Percentiles rank a stretch among this genome's conserved stretches.
These are phyloP conservation scores for Tuber microsphaerosporum DNA, from an alignment of 495 filamentous ascomycete genomes.

Conservation along the genomic window DNA sequence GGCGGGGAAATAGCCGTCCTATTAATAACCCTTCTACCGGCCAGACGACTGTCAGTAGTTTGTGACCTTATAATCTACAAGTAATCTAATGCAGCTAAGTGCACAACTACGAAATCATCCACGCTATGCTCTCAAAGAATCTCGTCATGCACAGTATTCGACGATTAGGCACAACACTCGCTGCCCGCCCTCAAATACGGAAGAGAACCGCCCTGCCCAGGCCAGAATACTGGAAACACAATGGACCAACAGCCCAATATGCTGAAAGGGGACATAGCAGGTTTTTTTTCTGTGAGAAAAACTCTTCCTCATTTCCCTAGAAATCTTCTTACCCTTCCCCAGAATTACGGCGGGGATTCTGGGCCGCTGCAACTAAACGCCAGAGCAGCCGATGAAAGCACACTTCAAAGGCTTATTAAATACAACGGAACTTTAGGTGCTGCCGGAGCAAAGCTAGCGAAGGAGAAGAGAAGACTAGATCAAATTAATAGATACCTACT, in stretches of 20 bases:
- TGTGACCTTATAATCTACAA: no score
- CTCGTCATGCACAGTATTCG: not conserved
- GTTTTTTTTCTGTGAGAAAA: not conserved
- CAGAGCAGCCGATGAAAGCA: not conserved
- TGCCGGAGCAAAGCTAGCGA: not conserved
- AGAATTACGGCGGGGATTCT: not conserved
- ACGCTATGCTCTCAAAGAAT: not conserved
- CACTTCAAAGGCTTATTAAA: not conserved
- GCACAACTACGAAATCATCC: not conserved
- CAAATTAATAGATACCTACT: not conserved
- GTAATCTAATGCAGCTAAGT: not conserved
- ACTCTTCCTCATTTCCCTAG: not conserved
- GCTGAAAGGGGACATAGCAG: not conserved
- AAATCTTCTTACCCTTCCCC: not conserved
- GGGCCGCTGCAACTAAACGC: not conserved
- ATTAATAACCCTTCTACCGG: not conserved
- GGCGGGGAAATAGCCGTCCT: not conserved
- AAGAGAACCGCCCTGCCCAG: not conserved
- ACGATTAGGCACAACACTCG: not conserved
- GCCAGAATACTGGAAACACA: not conserved
- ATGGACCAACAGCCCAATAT: not conserved
- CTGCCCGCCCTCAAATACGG: not conserved
- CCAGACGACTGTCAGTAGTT: not conserved
- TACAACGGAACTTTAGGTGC: not conserved
- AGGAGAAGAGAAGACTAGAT: not conserved